Conservation (phyloP, 768 basidiomycete species). For the Mycena kentingensis region DNA sequence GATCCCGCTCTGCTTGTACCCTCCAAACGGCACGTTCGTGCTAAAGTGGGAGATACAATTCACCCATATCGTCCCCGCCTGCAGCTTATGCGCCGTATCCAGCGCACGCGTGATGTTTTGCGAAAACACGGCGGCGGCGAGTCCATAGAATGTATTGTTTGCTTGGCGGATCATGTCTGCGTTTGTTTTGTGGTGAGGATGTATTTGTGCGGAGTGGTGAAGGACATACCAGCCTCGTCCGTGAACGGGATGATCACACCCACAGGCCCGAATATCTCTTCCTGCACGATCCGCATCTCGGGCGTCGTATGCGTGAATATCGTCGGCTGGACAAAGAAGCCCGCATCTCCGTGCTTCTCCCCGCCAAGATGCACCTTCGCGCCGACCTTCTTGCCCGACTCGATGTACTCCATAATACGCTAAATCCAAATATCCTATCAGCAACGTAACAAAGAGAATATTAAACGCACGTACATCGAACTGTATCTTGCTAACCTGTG, state of each 20-base stretch:
- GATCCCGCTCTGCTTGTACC: slow-evolving; percentile 63
- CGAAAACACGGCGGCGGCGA: slow-evolving; percentile 57
- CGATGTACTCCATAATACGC: slow-evolving; percentile 79
- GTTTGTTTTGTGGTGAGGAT: not conserved
- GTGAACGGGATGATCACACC: slow-evolving; percentile 73
- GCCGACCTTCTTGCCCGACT: slow-evolving; percentile 71
- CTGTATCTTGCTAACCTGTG: slow-evolving; percentile 57
- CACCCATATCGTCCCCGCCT: slow-evolving; percentile 69
- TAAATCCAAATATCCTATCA: slow-evolving; percentile 28
- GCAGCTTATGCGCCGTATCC: slow-evolving; percentile 51
- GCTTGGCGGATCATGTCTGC: slow-evolving; percentile 39
- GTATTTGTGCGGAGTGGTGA: not conserved
- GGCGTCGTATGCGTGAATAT: slow-evolving; percentile 67
- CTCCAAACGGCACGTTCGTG: slow-evolving; percentile 60
- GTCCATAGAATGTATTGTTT: slow-evolving; percentile 54
- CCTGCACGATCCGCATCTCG: slow-evolving; percentile 73
- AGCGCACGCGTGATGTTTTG: slow-evolving; percentile 46
- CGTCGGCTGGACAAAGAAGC: slow-evolving; percentile 75
- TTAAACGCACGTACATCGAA: slow-evolving; percentile 34
- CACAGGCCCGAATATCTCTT: slow-evolving; percentile 84
- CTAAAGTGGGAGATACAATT: slow-evolving; percentile 41
- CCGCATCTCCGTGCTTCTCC: slow-evolving; percentile 47
- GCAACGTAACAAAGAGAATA: not conserved
- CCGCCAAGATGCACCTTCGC: slow-evolving; percentile 71
- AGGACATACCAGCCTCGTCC: slow-evolving; percentile 38